Evolutionary conservation across 768 basidiomycete species (phyloP).

Genomic region (Mycena rosella): DNA sequence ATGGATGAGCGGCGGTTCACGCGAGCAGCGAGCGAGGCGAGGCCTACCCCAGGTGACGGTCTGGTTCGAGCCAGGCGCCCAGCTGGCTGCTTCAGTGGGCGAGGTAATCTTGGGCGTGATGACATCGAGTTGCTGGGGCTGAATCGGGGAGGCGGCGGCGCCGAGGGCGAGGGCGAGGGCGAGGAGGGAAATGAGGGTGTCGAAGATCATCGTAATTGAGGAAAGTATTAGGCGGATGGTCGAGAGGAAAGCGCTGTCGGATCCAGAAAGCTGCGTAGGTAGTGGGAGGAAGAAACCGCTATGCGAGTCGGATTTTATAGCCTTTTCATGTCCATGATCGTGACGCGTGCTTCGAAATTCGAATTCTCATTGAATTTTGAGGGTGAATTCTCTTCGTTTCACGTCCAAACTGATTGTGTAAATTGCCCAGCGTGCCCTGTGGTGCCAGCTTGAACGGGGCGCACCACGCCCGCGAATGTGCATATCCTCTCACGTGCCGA

Average conservation of each 20-base stretch:
- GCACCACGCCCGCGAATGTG: conserved; percentile 1
- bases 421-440: neutral
- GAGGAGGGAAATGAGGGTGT: conserved; percentile 41
- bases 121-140: conserved; percentile 44
- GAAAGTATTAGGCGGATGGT: conserved; percentile 19
- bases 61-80: conserved; percentile 50
- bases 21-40: neutral
- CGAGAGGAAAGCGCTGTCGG: conserved; percentile 26
- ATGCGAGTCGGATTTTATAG: conserved; percentile 19
- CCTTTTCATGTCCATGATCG: neutral
- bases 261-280: conserved; percentile 17
- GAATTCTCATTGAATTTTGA: conserved; percentile 30
- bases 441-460: neutral
- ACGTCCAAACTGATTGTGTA: conserved; percentile 21
- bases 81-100: conserved; percentile 46
- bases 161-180: conserved; percentile 43
- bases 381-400: conserved; percentile 28
- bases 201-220: conserved; percentile 34
- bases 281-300: conserved; percentile 22
- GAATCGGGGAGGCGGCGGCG: conserved; percentile 38
- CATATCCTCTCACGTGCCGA: neutral
- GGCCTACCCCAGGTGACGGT: conserved; percentile 55
- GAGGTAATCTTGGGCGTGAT: conserved; percentile 53
- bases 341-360: too few species aligned
- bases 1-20: neutral